Evolutionary conservation across 176 grass and related monocot genomes (phyloP).

Genomic region (Oryza longistaminata): DNA sequence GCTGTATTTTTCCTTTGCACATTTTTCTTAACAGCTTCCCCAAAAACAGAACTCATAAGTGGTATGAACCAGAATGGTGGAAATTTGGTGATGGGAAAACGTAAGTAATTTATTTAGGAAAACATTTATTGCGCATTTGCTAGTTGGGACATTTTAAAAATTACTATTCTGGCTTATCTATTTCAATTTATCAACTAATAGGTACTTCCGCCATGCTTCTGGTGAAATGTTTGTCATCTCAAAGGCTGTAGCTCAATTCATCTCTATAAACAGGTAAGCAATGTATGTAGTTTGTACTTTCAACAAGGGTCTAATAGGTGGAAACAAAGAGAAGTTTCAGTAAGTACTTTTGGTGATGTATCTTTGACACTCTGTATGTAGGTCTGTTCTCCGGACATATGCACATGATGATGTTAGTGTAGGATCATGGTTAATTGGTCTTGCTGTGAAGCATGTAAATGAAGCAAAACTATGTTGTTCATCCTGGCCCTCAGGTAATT

Average conservation of each 20-base stretch:
- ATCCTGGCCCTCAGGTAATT: slow-evolving; percentile 87
- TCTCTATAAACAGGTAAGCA: slow-evolving; percentile 93
- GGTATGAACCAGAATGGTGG: slow-evolving; percentile 99
- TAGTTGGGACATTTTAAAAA: slow-evolving; percentile 22
- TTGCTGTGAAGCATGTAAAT: slow-evolving; percentile 92
- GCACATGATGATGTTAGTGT: slow-evolving; percentile 99
- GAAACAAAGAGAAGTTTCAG: background rate
- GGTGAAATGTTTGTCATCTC: slow-evolving; percentile 96
- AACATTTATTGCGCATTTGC: slow-evolving; percentile 1
- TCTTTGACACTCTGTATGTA: slow-evolving; percentile 33
- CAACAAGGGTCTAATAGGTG: slow-evolving; percentile 26
- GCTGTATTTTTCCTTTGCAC: slow-evolving; percentile 1
- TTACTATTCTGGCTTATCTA: slow-evolving; percentile 30
- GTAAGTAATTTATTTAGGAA: slow-evolving; percentile 54
- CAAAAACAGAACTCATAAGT: slow-evolving; percentile 80
- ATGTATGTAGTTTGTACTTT: background rate
- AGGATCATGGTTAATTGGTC: slow-evolving; percentile 95
- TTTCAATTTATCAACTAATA: slow-evolving; percentile 46
- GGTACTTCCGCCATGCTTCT: slow-evolving; percentile 95
- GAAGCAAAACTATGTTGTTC: slow-evolving; percentile 96
- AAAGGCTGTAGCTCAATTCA: slow-evolving; percentile 91
- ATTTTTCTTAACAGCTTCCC: slow-evolving; percentile 28
- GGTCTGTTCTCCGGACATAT: slow-evolving; percentile 79
- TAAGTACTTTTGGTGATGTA: slow-evolving; percentile 23
- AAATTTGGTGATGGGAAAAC: slow-evolving; percentile 99